Conservation (phyloP, 192 early-diverging fungal genomes). For the Borealophlyctis nickersoniae region DNA sequence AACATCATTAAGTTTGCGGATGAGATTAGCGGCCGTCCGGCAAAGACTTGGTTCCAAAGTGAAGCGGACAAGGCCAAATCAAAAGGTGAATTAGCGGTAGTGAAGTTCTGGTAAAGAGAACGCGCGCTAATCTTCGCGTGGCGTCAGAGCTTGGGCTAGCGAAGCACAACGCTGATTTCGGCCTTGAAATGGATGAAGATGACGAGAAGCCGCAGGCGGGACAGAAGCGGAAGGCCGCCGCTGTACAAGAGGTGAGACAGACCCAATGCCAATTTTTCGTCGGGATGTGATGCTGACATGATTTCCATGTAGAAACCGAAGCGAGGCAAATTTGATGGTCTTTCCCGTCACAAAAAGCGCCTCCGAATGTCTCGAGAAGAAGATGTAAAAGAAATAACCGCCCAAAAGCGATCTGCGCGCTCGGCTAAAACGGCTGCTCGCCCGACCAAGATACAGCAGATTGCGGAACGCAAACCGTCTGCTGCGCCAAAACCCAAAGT, state of each 20-base stretch:
- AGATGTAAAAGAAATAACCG: slow-evolving; percentile 37
- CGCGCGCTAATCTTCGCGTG: too few species aligned
- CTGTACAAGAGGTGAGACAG: slow-evolving; percentile 2
- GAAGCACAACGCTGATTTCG: slow-evolving; percentile 34
- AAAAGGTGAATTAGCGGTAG: slow-evolving; percentile 41
- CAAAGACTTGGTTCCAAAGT: slow-evolving; percentile 92
- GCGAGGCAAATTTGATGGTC: slow-evolving; percentile 39
- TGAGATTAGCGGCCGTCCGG: slow-evolving; percentile 87
- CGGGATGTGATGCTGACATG: neutral
- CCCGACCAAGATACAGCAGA: slow-evolving; percentile 6
- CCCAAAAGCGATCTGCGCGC: slow-evolving; percentile 30
- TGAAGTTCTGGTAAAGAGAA: too few species aligned
- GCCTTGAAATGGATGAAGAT: slow-evolving; percentile 2
- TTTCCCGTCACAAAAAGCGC: slow-evolving; percentile 48
- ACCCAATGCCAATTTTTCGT: neutral
- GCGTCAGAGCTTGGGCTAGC: slow-evolving; percentile 31
- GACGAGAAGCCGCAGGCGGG: neutral
- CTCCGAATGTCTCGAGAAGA: slow-evolving; percentile 36
- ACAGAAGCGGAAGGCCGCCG: slow-evolving; percentile 27
- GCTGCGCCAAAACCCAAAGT: slow-evolving; percentile 5
- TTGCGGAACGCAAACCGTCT: neutral
- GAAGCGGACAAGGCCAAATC: slow-evolving; percentile 68
- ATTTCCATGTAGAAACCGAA: slow-evolving; percentile 25
- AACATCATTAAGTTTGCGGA: slow-evolving; percentile 80
- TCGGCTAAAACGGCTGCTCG: slow-evolving; percentile 30